These are phyloP conservation scores for Colletotrichum costaricense DNA, from an alignment of 2,329 filamentous ascomycete species.

Conservation along the genomic window DNA sequence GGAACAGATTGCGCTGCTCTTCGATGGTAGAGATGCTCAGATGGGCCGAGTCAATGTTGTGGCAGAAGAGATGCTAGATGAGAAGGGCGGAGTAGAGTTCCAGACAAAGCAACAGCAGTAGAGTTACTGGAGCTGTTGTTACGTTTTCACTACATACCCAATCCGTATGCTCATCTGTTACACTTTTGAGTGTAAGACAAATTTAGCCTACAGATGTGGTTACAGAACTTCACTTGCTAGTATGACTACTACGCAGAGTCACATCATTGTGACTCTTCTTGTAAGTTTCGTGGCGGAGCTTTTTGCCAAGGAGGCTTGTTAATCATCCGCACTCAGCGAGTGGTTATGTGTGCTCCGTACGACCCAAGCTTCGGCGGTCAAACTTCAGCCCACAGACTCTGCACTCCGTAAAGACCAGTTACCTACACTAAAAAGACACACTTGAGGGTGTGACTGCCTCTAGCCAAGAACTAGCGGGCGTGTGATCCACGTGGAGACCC, in stretches of 20 bases:
- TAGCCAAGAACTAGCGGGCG: background rate
- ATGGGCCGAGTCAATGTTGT: slow-evolving; percentile 23
- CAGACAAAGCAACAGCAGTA: slow-evolving; percentile 8
- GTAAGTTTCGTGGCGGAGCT: background rate
- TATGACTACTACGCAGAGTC: background rate
- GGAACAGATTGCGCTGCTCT: slow-evolving; percentile 38
- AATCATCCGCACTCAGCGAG: background rate
- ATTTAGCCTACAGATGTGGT: background rate
- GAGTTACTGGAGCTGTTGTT: background rate
- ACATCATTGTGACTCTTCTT: background rate
- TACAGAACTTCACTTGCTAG: background rate
- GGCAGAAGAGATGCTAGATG: slow-evolving; percentile 29
- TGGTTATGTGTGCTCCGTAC: too few relatives aligned
- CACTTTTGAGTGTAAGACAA: background rate
- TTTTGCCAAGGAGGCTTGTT: background rate
- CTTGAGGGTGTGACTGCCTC: background rate
- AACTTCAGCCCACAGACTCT: background rate
- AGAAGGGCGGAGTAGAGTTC: slow-evolving; percentile 9
- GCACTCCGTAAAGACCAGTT: background rate
- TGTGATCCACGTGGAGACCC: background rate
- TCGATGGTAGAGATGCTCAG: slow-evolving; percentile 31
- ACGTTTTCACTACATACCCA: background rate
- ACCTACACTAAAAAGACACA: background rate
- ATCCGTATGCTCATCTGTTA: background rate
- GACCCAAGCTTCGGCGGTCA: background rate